Conservation (phyloP, 179 eudicot genomes). For the Heliamphora pulchella region DNA sequence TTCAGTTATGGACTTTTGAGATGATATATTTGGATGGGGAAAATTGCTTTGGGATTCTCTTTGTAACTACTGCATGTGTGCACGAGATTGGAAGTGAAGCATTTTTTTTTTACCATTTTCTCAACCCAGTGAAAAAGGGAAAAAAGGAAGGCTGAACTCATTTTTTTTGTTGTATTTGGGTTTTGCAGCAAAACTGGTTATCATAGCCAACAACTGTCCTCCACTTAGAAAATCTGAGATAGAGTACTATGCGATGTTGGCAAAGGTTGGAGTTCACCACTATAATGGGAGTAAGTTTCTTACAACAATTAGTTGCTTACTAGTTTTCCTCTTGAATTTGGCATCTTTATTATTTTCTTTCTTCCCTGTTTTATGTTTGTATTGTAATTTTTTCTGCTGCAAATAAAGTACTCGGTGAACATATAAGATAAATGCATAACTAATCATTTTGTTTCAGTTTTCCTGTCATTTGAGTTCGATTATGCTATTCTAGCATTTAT, state of each 20-base stretch:
- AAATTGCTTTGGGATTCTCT: background rate
- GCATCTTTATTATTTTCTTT: background rate
- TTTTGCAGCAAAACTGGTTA: constrained; percentile 42
- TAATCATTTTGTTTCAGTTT: background rate
- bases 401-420: background rate
- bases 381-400: too few relatives aligned
- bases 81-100: background rate
- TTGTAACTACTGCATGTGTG: background rate
- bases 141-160: background rate
- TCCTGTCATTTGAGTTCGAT: background rate
- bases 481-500: background rate
- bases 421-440: background rate
- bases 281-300: constrained; percentile 52
- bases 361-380: background rate
- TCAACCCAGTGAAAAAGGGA: too few relatives aligned
- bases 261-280: constrained; percentile 61
- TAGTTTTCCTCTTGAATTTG: background rate
- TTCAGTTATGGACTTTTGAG: background rate
- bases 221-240: constrained; percentile 63
- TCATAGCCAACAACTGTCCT: constrained; percentile 60
- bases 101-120: too few relatives aligned
- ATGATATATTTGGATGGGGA: background rate
- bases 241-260: constrained; percentile 61
- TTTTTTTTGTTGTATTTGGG: background rate
- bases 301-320: background rate